Percentiles rank a stretch among this genome's conserved stretches.
These are phyloP conservation scores for Crithidia mellificae DNA, from an alignment of 208 protist genomes.

Conservation along the genomic window DNA sequence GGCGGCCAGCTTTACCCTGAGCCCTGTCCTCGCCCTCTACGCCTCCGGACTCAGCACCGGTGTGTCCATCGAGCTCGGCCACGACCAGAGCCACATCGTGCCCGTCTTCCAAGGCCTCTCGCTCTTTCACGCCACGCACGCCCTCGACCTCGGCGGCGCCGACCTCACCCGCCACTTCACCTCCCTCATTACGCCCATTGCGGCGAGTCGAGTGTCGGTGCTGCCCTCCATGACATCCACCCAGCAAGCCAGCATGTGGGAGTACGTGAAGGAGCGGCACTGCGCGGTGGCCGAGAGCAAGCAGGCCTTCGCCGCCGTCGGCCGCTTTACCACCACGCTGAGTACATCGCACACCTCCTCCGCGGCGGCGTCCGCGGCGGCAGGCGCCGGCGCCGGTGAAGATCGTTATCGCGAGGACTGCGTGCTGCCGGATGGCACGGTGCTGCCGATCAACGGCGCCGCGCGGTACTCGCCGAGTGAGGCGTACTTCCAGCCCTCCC, in stretches of 20 bases:
- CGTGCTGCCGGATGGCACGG: constrained; percentile 79
- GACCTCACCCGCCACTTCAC: constrained; percentile 65
- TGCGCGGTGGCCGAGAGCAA: constrained; percentile 45
- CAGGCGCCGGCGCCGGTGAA: constrained; percentile 15
- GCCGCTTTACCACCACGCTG: not conserved
- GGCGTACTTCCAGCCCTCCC: constrained; percentile 73
- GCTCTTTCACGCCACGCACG: constrained; percentile 91
- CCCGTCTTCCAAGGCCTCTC: constrained; percentile 98
- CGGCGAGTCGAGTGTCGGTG: constrained; percentile 32
- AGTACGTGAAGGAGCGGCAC: constrained; percentile 88
- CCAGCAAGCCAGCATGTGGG: constrained; percentile 64
- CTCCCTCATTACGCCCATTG: constrained; percentile 24
- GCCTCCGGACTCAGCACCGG: constrained; percentile 84
- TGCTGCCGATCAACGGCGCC: constrained; percentile 54
- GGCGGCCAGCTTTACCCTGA: constrained; percentile 67
- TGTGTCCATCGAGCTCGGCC: constrained; percentile 94
- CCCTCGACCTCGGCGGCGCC: constrained; percentile 77
- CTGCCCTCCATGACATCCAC: constrained; percentile 40
- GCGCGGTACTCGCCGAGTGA: constrained; percentile 70
- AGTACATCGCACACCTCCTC: not conserved
- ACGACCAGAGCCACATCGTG: constrained; percentile 97
- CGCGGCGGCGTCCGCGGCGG: not conserved
- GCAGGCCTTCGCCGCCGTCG: constrained; percentile 21
- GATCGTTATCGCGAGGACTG: constrained; percentile 48
- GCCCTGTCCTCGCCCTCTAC: constrained; percentile 90